These are phyloP conservation scores for Dendrocalamus sinicus DNA, from an alignment of 176 grass and related monocot species.

Conservation along the genomic window DNA sequence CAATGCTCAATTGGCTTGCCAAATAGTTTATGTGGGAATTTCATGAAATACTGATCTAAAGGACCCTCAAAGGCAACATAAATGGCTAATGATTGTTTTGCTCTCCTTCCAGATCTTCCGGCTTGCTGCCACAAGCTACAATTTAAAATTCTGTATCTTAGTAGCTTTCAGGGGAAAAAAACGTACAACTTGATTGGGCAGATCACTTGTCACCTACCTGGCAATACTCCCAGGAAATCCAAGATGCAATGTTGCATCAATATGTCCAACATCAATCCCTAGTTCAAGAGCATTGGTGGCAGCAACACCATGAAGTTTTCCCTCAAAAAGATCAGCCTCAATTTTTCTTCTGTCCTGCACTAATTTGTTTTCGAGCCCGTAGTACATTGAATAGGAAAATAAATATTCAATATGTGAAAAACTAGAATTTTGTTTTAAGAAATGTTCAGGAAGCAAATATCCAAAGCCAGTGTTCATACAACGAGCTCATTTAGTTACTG, in stretches of 20 bases:
- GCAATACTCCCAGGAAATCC: conserved; percentile 97
- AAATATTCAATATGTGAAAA: background rate
- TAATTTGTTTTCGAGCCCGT: conserved; percentile 8
- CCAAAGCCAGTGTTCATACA: background rate
- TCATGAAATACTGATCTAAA: conserved; percentile 99
- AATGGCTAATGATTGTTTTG: conserved; percentile 81
- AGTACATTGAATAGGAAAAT: conserved; percentile 22
- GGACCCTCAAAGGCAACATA: conserved; percentile 94
- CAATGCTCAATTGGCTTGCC: conserved; percentile 86
- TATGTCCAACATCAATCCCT: conserved; percentile 91
- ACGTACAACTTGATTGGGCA: background rate
- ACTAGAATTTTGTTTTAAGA: background rate
- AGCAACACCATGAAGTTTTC: conserved; percentile 78
- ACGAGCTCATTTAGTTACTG: background rate
- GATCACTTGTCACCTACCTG: conserved; percentile 53
- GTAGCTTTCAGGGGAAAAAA: conserved; percentile 20
- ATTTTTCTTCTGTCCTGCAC: conserved; percentile 96
- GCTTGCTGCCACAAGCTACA: conserved; percentile 97
- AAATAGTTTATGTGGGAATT: conserved; percentile 85
- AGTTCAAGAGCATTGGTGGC: conserved; percentile 98
- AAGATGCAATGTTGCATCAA: conserved; percentile 98
- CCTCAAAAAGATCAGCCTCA: conserved; percentile 81
- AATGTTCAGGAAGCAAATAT: background rate
- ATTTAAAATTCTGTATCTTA: conserved; percentile 45
- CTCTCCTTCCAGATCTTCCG: conserved; percentile 90